Evolutionary conservation across 495 filamentous ascomycete species (phyloP), one percentile per base, ranked within the genome.

Genomic region (Aspergillus cristatus): DNA sequence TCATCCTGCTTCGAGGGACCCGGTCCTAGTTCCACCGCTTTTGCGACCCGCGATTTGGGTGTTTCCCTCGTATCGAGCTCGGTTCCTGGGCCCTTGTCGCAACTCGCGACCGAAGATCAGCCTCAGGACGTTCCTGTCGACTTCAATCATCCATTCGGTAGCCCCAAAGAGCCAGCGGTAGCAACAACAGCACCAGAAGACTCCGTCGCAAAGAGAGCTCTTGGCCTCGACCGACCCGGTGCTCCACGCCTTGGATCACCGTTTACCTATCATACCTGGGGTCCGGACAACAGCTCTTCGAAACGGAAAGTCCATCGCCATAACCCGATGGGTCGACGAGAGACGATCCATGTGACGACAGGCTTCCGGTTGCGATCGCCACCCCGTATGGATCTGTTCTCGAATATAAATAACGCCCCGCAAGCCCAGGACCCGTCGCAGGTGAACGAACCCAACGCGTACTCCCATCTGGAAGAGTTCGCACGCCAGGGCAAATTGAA

Each of bases 11-110:
- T 39, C 38, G 51, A 49, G 37, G 38, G 37, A 46, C 35, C 58
- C 17, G 41, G 50, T 13, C 53, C 44, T 11, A 50, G 40, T n/a
- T 53, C 60, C 12, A 43, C 61, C 12, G 51, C 66, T 15, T 81
- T 78, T 51, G 63, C 78, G 3, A 86, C 82, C 8, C 80, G 84
- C 30, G 87, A 91, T 38, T 82, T 97, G 63, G 81, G 84, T 29
- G 63, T 94, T 26, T 96, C 91, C 25, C 75, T 98, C 25, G 73
- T 78, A 3, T 72, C 86, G 14, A 88, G 83, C 58, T 83, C 84
- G 7, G 73, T 88, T 11, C 72, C 81, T 24, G 82, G 76, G 31
- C 79, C 84, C 0, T 57, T 97, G 36, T 75, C 85, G 14, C 70
- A 74, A 43, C 53, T 85, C 22, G 57, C 75, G n/a, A 54, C 63